Base-by-base conservation (phyloP, 176 grass and related monocot genomes). In the Secale cereale region DNA sequence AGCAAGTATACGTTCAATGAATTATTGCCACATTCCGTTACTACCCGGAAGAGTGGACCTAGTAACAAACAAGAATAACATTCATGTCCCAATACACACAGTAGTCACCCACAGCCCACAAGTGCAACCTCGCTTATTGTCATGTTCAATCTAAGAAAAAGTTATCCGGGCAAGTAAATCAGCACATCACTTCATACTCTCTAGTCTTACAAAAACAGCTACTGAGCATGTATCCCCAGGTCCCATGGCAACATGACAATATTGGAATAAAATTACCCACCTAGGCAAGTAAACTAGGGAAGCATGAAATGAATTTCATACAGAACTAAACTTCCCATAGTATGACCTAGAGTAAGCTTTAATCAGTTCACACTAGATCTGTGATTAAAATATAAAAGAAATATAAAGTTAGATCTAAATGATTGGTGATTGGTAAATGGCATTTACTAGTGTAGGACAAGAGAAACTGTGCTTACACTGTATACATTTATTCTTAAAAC, bases 271-370 rank as follows among this genome's bases (percentile, higher is more conserved):
- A 72, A 85, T 71, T 80, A 67, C 10, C 59, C 45, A 68, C 73
- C 17, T 56, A 66, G 30, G 56, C 65, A 33, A 57, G 39, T 64
- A 79, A 77, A 28, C 72, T 61, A 70, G 63, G 27, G 28, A 60
- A 82, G 15, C 50, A 83, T 78, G 63, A 81, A 87, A 77, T 59
- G 60, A 56, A 85, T 84, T 14, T 79, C 26, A 66, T 43, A 20
- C 41, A 79, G 8, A 57, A 79, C 39, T 45, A 59, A 61, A 70
- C 35, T 36, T 10, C 36, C 63, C 59, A 68, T n/a, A 59, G 77
- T 82, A 70, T 66, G 75, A 57, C 13, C 25, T 87, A 82, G 33
- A 84, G 75, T 79, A 79, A 66, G 56, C 33, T 31, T 59, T 26
- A 80, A 67, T 20, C 40, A 45, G 25, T 65, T 40, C 68, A 79